phyloP scores from a whole-genome alignment of 2,329 filamentous ascomycete species.

The Cryphonectria naterciae region DNA sequence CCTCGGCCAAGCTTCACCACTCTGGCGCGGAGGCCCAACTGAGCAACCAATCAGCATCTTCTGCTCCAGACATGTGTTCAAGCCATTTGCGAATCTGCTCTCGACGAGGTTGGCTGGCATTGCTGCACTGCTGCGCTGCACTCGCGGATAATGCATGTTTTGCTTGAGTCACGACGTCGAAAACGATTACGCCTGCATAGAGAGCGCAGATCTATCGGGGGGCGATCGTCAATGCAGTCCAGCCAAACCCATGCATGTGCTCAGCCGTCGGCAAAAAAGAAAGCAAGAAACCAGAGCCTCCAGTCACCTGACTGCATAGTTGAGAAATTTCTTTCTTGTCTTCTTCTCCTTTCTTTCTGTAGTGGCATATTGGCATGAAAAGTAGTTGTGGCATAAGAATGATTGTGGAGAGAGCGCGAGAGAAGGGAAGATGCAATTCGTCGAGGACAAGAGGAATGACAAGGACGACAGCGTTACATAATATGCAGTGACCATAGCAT shows the following conservation, averaged over 20 bases:
- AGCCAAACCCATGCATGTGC: neutral
- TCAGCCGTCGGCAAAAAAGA: neutral
- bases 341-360: neutral
- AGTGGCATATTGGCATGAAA: neutral
- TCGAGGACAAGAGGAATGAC: too few relatives aligned
- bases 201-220: too few relatives aligned
- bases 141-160: neutral
- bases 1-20: conserved; percentile 7
- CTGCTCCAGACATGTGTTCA: conserved; percentile 24
- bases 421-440: neutral
- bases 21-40: conserved; percentile 1
- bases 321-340: neutral
- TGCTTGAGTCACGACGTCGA: neutral
- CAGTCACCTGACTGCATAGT: neutral
- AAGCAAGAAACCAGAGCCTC: neutral
- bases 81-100: conserved; percentile 21
- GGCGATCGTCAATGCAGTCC: neutral
- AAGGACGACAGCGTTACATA: too few relatives aligned
- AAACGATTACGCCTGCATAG: neutral
- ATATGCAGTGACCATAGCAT: neutral
- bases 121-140: neutral
- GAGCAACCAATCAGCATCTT: conserved; percentile 28
- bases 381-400: neutral
- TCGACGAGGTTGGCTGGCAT: neutral
- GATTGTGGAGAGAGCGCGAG: neutral